Conservation (phyloP, 2,329 filamentous ascomycete species). For the Aspergillus fischeri region DNA sequence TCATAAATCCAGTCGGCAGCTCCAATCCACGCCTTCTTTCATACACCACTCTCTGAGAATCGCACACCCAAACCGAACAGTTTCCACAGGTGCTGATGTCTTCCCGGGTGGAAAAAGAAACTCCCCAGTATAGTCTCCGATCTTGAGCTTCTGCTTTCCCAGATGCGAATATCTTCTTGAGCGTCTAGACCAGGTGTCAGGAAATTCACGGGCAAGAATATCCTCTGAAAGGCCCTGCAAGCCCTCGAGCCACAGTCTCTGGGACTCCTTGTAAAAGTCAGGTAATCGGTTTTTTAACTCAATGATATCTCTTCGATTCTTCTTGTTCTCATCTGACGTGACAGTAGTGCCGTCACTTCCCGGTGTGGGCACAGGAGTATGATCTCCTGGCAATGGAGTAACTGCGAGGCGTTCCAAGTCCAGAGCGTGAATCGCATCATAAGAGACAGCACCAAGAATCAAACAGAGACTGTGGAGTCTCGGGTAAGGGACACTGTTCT, state of each 20-base stretch:
- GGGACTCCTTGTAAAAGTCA: slow-evolving; percentile 40
- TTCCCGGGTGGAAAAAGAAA: slow-evolving; percentile 43
- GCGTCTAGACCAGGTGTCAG: slow-evolving; percentile 41
- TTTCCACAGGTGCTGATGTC: slow-evolving; percentile 42
- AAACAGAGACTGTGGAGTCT: slow-evolving; percentile 42
- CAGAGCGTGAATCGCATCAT: slow-evolving; percentile 42
- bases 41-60: slow-evolving; percentile 45
- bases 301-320: slow-evolving; percentile 34
- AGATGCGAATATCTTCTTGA: slow-evolving; percentile 35
- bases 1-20: slow-evolving; percentile 37
- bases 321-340: slow-evolving; percentile 35
- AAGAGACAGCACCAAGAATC: slow-evolving; percentile 45
- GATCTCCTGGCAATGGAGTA: slow-evolving; percentile 37
- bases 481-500: slow-evolving; percentile 35
- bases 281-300: slow-evolving; percentile 39
- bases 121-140: slow-evolving; percentile 33
- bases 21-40: slow-evolving; percentile 45
- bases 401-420: slow-evolving; percentile 43
- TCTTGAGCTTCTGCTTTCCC: slow-evolving; percentile 31
- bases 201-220: slow-evolving; percentile 39
- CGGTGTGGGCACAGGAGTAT: slow-evolving; percentile 39
- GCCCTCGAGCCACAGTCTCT: slow-evolving; percentile 43
- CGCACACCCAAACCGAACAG: slow-evolving; percentile 42
- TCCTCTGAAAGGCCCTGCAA: slow-evolving; percentile 38
- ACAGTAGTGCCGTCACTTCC: slow-evolving; percentile 40